Conservation (phyloP, 2,329 filamentous ascomycete genomes). For the Hawksworthiomyces lignivorus region DNA sequence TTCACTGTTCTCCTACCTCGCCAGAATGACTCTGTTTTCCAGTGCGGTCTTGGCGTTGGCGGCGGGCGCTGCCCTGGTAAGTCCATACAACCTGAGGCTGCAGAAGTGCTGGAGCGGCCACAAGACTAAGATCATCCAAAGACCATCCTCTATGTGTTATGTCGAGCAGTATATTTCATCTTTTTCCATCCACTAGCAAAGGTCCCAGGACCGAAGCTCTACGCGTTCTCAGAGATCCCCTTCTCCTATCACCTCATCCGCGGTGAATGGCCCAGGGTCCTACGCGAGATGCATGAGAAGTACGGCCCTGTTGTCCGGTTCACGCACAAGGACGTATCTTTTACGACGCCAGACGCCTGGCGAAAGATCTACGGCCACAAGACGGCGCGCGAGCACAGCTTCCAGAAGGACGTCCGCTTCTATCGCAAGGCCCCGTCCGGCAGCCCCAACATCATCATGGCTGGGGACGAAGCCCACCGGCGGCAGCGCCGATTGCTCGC, state of each 20-base stretch:
- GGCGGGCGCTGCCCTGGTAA: too few species aligned
- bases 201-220: conserved; percentile 12
- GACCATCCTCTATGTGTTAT: too few species aligned
- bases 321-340: conserved; percentile 31
- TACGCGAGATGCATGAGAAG: conserved; percentile 21
- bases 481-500: conserved; percentile 18
- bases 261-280: conserved; percentile 9
- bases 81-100: too few species aligned
- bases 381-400: not conserved
- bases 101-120: too few species aligned
- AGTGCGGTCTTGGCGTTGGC: too few species aligned
- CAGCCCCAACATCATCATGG: conserved; percentile 1
- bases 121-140: too few species aligned
- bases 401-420: conserved; percentile 2
- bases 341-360: conserved; percentile 25
- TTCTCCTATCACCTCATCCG: conserved; percentile 1
- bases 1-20: too few species aligned
- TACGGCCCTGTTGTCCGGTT: conserved; percentile 33
- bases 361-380: conserved; percentile 30
- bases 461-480: conserved; percentile 12
- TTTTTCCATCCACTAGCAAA: conserved; percentile 14
- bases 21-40: too few species aligned
- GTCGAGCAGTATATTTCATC: conserved; percentile 15
- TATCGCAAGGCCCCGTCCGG: not conserved
- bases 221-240: conserved; percentile 8